phyloP scores from a whole-genome alignment of 2,329 filamentous ascomycete species.

The Chaetoscypha palmicola region DNA sequence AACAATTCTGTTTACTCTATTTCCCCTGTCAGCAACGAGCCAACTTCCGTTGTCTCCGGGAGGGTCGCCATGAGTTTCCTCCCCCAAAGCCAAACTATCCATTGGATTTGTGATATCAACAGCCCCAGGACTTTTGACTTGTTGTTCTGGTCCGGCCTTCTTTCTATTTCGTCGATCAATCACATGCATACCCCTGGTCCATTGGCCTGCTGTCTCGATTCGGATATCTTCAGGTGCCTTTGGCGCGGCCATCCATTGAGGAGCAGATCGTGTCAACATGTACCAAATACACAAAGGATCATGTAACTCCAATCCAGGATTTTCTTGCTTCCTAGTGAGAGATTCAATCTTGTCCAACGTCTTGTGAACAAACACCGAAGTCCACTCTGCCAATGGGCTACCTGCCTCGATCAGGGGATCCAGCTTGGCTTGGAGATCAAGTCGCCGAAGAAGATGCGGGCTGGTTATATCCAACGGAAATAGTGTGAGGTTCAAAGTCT shows the following conservation, averaged over 20 bases:
- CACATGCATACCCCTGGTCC: constrained; percentile 88
- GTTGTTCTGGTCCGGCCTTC: constrained; percentile 36
- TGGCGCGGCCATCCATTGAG: constrained; percentile 49
- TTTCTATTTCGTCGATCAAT: constrained; percentile 62
- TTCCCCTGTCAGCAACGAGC: constrained; percentile 68
- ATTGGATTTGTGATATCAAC: constrained; percentile 32
- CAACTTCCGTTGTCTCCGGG: constrained; percentile 69
- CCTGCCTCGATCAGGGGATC: constrained; percentile 49
- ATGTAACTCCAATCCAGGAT: constrained; percentile 61
- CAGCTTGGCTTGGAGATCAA: constrained; percentile 51
- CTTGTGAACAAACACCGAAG: constrained; percentile 62
- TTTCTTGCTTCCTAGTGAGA: constrained; percentile 50
- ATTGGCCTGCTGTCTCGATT: constrained; percentile 85
- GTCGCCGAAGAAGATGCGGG: constrained; percentile 56
- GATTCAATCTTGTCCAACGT: constrained; percentile 62
- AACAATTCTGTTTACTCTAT: constrained; percentile 70
- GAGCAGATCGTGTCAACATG: constrained; percentile 54
- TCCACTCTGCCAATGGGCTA: constrained; percentile 70
- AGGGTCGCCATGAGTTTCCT: constrained; percentile 45
- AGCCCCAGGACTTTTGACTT: constrained; percentile 29
- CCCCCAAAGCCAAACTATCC: constrained; percentile 34
- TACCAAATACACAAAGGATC: constrained; percentile 79
- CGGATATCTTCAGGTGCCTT: constrained; percentile 70
- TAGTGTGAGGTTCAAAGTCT: constrained; percentile 57
- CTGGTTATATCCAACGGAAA: constrained; percentile 75